Conservation (phyloP, 345 rosid species). For the Arabis hirsuta region DNA sequence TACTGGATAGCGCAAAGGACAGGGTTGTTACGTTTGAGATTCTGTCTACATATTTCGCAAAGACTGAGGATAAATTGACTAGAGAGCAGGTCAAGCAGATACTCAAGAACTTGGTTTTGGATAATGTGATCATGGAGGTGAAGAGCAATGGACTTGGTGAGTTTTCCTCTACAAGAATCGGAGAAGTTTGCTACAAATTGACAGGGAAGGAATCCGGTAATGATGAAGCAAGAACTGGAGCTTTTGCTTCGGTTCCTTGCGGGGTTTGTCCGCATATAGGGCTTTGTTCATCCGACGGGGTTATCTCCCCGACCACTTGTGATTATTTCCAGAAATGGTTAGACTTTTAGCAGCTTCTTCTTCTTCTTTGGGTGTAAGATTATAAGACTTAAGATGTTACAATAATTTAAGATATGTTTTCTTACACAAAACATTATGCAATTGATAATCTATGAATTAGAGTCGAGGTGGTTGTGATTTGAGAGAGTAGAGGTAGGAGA, state of each 20-base stretch:
- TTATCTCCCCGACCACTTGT: constrained; percentile 67
- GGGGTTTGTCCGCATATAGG: constrained; percentile 74
- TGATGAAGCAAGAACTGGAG: constrained; percentile 53
- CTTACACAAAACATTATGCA: constrained; percentile 1
- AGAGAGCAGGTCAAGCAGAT: constrained; percentile 64
- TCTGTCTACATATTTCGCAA: constrained; percentile 45
- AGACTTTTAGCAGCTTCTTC: constrained; percentile 51
- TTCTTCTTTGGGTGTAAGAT: not conserved
- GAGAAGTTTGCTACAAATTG: constrained; percentile 58
- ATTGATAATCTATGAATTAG: constrained; percentile 2
- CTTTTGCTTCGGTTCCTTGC: constrained; percentile 79
- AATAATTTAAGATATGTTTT: not conserved
- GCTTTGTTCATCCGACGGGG: constrained; percentile 69
- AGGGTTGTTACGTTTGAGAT: constrained; percentile 61
- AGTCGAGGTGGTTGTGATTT: constrained; percentile 25
- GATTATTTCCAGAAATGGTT: constrained; percentile 72
- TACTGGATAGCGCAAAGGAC: constrained; percentile 31
- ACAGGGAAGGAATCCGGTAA: constrained; percentile 37
- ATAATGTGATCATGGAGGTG: constrained; percentile 60
- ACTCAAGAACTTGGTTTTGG: constrained; percentile 66
- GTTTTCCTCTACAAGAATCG: constrained; percentile 45
- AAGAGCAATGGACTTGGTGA: constrained; percentile 69
- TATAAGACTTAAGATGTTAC: constrained; percentile 15
- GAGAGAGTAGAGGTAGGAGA: constrained; percentile 39
- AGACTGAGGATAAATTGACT: constrained; percentile 28